Evolutionary conservation across 2,329 filamentous ascomycete genomes (phyloP).

Genomic region (Alternaria panax): DNA sequence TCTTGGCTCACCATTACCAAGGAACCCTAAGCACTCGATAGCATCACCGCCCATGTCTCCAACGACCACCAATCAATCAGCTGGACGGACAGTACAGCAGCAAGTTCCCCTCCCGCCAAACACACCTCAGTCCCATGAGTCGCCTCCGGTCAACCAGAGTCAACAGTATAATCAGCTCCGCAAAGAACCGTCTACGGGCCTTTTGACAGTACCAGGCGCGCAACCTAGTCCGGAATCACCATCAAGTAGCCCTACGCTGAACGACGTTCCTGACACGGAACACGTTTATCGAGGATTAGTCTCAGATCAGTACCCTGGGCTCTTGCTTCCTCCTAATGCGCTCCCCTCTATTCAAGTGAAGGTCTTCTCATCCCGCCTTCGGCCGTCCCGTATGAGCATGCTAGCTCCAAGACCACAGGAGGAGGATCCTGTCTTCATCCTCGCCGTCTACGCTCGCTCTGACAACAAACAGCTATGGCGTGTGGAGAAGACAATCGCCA

Average conservation of each 20-base stretch:
- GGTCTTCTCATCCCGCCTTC: slow-evolving; percentile 93
- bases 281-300: slow-evolving; percentile 78
- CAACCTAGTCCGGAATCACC: slow-evolving; percentile 46
- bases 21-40: slow-evolving; percentile 63
- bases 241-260: slow-evolving; percentile 32
- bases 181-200: slow-evolving; percentile 33
- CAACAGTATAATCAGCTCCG: slow-evolving; percentile 44
- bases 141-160: slow-evolving; percentile 54
- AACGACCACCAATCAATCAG: slow-evolving; percentile 63
- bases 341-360: slow-evolving; percentile 84
- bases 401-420: slow-evolving; percentile 80
- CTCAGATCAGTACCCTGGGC: slow-evolving; percentile 84
- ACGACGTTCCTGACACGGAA: slow-evolving; percentile 48
- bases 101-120: slow-evolving; percentile 76
- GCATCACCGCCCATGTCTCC: slow-evolving; percentile 75
- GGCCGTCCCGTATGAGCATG: slow-evolving; percentile 86
- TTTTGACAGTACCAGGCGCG: slow-evolving; percentile 40
- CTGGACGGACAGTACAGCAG: slow-evolving; percentile 76
- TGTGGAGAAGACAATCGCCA: slow-evolving; percentile 87
- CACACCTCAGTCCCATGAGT: slow-evolving; percentile 69
- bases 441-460: slow-evolving; percentile 82
- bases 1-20: slow-evolving; percentile 65
- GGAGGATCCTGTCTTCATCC: slow-evolving; percentile 91
- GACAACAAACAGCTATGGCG: slow-evolving; percentile 86
- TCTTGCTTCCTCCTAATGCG: slow-evolving; percentile 87